Evolutionary conservation across 2,329 filamentous ascomycete genomes (phyloP).

Genomic region (Diaporthe sp.): DNA sequence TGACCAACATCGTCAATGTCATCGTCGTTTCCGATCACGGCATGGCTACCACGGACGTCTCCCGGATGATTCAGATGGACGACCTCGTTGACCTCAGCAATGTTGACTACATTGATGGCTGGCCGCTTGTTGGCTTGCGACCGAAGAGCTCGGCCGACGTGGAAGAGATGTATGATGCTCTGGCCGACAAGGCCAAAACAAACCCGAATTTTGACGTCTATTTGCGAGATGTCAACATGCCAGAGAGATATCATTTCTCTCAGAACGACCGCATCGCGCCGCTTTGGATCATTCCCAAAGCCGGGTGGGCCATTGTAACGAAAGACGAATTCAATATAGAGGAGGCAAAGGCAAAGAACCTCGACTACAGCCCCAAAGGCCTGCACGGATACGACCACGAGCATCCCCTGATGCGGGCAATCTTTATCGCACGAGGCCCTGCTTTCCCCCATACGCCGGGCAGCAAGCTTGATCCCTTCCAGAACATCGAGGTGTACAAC

Average conservation of each 20-base stretch:
- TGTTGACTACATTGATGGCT: slow-evolving; percentile 89
- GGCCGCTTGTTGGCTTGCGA: slow-evolving; percentile 90
- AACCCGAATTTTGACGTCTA: slow-evolving; percentile 87
- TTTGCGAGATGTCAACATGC: slow-evolving; percentile 88
- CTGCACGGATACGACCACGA: slow-evolving; percentile 96
- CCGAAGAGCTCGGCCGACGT: slow-evolving; percentile 78
- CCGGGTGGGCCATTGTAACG: slow-evolving; percentile 91
- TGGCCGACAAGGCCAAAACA: slow-evolving; percentile 65
- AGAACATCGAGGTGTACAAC: slow-evolving; percentile 96
- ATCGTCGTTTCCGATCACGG: slow-evolving; percentile 98
- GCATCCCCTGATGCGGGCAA: slow-evolving; percentile 94
- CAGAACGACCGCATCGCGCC: slow-evolving; percentile 91
- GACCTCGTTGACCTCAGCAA: slow-evolving; percentile 83
- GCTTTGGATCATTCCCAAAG: slow-evolving; percentile 91
- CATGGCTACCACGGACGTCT: slow-evolving; percentile 91
- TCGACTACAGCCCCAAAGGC: slow-evolving; percentile 82
- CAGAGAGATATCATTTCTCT: slow-evolving; percentile 89
- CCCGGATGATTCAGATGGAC: slow-evolving; percentile 87
- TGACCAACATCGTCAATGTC: slow-evolving; percentile 91
- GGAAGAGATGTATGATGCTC: slow-evolving; percentile 71
- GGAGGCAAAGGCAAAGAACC: slow-evolving; percentile 70
- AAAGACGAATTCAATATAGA: slow-evolving; percentile 81
- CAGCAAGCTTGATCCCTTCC: slow-evolving; percentile 82
- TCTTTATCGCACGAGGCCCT: slow-evolving; percentile 91
- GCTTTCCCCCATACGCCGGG: slow-evolving; percentile 90